phyloP scores from a whole-genome alignment of 306 rosid species.

The Fagus crenata region DNA sequence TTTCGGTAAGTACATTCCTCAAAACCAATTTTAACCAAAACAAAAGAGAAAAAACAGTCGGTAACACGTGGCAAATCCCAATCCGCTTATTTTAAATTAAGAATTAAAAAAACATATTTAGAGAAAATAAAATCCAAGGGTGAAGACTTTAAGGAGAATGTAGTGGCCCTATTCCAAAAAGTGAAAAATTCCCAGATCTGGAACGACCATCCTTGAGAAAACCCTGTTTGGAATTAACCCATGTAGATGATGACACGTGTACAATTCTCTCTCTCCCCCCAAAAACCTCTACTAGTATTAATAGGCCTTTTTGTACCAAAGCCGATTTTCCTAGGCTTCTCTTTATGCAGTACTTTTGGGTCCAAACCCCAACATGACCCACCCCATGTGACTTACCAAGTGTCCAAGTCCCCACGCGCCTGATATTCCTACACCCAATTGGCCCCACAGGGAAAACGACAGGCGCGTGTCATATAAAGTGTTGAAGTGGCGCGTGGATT shows the following conservation, averaged over 20 bases:
- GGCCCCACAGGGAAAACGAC: not conserved
- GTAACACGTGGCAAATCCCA: not conserved
- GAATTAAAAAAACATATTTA: not conserved
- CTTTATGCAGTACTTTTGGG: not conserved
- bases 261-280: not conserved
- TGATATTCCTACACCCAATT: not conserved
- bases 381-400: not conserved
- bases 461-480: not conserved
- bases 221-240: not conserved
- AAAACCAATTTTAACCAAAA: not conserved
- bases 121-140: not conserved
- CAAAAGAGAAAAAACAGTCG: no score
- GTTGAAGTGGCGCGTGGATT: not conserved
- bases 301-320: not conserved
- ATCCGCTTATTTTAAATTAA: not conserved
- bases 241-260: conserved; percentile 1
- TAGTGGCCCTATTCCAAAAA: conserved; percentile 12
- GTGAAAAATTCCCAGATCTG: conserved; percentile 19
- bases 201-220: conserved; percentile 42
- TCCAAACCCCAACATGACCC: not conserved
- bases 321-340: not conserved
- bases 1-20: no score
- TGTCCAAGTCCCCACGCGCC: not conserved
- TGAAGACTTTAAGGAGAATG: conserved; percentile 36
- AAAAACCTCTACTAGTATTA: not conserved